Percentiles rank a stretch among this genome's conserved stretches.
phyloP scores from a whole-genome alignment of 1,284 basidiomycete species.

The Cryptococcus maquisensis region DNA sequence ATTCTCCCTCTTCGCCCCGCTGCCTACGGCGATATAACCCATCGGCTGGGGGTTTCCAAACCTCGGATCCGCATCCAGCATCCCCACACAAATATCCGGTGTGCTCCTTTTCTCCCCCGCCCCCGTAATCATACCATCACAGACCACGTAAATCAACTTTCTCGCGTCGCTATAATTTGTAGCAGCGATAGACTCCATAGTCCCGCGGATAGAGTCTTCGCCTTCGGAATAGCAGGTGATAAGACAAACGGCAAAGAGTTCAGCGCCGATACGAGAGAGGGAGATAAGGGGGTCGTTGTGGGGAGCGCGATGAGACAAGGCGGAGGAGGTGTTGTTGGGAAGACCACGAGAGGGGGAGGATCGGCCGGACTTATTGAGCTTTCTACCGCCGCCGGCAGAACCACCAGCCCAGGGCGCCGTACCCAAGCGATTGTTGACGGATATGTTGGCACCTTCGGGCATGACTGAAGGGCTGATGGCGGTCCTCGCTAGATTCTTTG shows the following conservation, averaged over 20 bases:
- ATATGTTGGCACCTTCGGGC: slow-evolving; percentile 89
- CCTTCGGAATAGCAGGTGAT: slow-evolving; percentile 99
- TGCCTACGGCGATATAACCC: slow-evolving; percentile 87
- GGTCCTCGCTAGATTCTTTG: slow-evolving; percentile 57
- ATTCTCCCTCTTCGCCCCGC: slow-evolving; percentile 84
- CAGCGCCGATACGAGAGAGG: slow-evolving; percentile 82
- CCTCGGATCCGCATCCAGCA: slow-evolving; percentile 88
- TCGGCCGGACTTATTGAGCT: slow-evolving; percentile 52
- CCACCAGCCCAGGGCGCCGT: slow-evolving; percentile 83
- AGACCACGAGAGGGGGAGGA: slow-evolving; percentile 1
- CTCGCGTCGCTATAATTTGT: slow-evolving; percentile 88
- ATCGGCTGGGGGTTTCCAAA: slow-evolving; percentile 96
- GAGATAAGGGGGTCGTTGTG: slow-evolving; percentile 49
- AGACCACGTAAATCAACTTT: slow-evolving; percentile 90
- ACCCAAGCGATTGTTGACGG: slow-evolving; percentile 78
- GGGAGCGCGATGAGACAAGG: too few relatives aligned
- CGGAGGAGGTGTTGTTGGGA: slow-evolving; percentile 46
- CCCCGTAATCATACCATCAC: slow-evolving; percentile 99
- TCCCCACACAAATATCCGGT: slow-evolving; percentile 89
- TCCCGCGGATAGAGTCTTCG: slow-evolving; percentile 83
- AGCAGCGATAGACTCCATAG: slow-evolving; percentile 83
- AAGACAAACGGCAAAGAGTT: slow-evolving; percentile 89
- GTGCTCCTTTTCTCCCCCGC: slow-evolving; percentile 91
- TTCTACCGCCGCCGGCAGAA: slow-evolving; percentile 33
- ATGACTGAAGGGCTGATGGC: slow-evolving; percentile 90